Evolutionary conservation across 139 green algal species (phyloP).

Genomic region (Coelastrella sp.): DNA sequence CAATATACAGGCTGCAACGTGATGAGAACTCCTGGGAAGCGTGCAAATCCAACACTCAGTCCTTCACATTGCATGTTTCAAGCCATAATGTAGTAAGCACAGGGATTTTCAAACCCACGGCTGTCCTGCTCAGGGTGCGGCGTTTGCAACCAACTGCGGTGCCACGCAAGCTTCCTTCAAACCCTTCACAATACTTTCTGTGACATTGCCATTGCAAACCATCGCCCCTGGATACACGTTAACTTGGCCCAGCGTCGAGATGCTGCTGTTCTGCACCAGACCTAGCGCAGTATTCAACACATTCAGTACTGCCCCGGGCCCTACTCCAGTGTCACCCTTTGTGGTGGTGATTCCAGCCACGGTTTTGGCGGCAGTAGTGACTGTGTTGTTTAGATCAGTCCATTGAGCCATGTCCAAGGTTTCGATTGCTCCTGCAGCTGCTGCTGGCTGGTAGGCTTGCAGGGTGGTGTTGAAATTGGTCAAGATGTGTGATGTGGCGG

Average conservation of each 20-base stretch:
- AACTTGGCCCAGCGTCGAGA: slow-evolving; percentile 33
- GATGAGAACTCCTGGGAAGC: too few relatives aligned
- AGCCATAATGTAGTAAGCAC: too few relatives aligned
- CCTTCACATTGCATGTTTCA: too few relatives aligned
- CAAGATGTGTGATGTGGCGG: background rate
- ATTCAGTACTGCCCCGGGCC: background rate
- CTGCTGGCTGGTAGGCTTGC: background rate
- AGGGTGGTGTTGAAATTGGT: slow-evolving; percentile 32
- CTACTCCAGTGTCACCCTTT: background rate
- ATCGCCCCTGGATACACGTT: background rate
- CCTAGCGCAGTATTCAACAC: background rate
- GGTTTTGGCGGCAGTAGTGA: background rate
- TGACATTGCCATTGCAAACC: slow-evolving; percentile 4
- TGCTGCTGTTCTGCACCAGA: slow-evolving; percentile 30
- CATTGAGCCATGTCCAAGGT: background rate
- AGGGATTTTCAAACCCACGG: too few relatives aligned
- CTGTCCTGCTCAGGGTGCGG: too few relatives aligned
- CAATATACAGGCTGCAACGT: too few relatives aligned
- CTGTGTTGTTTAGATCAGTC: slow-evolving; percentile 10
- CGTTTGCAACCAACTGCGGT: background rate
- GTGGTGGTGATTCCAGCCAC: background rate
- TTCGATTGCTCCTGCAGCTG: slow-evolving; percentile 4
- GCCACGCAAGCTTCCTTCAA: background rate
- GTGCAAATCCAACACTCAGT: too few relatives aligned
- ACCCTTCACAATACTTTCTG: background rate